Conservation (phyloP, 1,284 basidiomycete species). For the Heliocybe sulcata region DNA sequence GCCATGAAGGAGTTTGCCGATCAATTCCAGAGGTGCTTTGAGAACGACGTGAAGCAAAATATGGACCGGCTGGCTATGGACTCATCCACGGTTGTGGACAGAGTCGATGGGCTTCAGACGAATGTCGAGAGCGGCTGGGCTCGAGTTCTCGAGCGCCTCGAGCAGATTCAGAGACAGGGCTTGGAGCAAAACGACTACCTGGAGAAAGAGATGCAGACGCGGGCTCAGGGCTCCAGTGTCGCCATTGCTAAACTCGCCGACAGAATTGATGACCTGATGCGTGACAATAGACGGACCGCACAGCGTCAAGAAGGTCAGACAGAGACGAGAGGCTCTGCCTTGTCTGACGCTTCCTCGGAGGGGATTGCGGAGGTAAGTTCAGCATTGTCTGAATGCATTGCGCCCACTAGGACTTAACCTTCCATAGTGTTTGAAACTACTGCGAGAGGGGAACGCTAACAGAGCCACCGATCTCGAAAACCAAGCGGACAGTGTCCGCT, state of each 20-base stretch:
- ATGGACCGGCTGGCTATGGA: background rate
- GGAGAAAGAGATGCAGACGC: background rate
- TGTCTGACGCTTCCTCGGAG: background rate
- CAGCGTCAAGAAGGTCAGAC: background rate
- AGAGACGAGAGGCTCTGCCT: background rate
- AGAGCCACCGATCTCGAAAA: slow-evolving; percentile 44
- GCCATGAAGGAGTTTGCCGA: no score
- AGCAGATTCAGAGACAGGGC: background rate
- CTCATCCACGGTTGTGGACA: background rate
- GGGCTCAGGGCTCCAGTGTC: background rate
- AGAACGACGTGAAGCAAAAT: no score
- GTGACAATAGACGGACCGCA: background rate
- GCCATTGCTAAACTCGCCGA: background rate
- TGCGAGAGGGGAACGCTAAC: slow-evolving; percentile 39
- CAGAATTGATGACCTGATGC: background rate
- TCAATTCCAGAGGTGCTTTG: no score
- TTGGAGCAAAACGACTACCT: background rate
- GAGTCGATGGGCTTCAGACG: background rate
- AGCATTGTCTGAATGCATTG: slow-evolving; percentile 18
- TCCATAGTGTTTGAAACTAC: slow-evolving; percentile 31
- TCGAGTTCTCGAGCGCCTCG: background rate
- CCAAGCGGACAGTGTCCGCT: slow-evolving; percentile 64
- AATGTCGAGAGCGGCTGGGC: background rate
- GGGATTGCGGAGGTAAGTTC: background rate
- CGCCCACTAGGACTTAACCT: background rate